Percentiles rank a stretch among this genome's conserved stretches.
Evolutionary conservation across 176 grass and related monocot genomes (phyloP).

Genomic region (Lolium rigidum): DNA sequence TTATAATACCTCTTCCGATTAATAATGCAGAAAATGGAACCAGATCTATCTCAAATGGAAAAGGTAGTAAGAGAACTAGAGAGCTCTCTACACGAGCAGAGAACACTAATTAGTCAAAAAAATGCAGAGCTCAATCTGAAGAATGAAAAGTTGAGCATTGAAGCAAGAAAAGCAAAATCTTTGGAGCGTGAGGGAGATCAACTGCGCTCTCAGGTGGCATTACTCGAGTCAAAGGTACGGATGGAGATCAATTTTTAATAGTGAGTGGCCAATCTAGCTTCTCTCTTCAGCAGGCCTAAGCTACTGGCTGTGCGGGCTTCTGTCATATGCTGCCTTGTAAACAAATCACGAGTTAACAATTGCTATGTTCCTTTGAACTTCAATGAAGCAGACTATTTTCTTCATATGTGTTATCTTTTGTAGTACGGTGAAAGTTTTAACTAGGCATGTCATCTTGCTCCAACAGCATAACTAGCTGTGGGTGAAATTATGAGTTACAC

Average conservation of each 20-base stretch:
- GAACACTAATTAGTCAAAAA: constrained; percentile 72
- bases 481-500: neutral
- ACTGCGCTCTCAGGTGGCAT: constrained; percentile 76
- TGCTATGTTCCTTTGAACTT: constrained; percentile 29
- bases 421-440: neutral
- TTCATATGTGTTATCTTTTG: constrained; percentile 1
- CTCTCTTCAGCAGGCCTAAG: constrained; percentile 21
- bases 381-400: constrained; percentile 20
- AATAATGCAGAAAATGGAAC: constrained; percentile 66
- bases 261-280: constrained; percentile 12
- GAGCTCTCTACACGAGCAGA: constrained; percentile 62
- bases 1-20: neutral
- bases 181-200: constrained; percentile 94
- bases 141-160: constrained; percentile 81
- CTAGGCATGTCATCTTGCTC: constrained; percentile 13
- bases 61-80: constrained; percentile 74
- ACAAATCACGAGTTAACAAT: neutral
- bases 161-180: constrained; percentile 83
- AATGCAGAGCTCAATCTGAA: constrained; percentile 68
- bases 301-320: constrained; percentile 1
- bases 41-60: constrained; percentile 67
- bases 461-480: constrained; percentile 7
- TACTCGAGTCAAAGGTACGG: constrained; percentile 93
- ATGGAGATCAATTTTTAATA: constrained; percentile 22
- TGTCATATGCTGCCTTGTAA: constrained; percentile 23